A percentile compares a stretch with the other conserved stretches of the same genome.
Evolutionary conservation across 305 asterid genomes (phyloP).

Genomic region (Lippia alba): DNA sequence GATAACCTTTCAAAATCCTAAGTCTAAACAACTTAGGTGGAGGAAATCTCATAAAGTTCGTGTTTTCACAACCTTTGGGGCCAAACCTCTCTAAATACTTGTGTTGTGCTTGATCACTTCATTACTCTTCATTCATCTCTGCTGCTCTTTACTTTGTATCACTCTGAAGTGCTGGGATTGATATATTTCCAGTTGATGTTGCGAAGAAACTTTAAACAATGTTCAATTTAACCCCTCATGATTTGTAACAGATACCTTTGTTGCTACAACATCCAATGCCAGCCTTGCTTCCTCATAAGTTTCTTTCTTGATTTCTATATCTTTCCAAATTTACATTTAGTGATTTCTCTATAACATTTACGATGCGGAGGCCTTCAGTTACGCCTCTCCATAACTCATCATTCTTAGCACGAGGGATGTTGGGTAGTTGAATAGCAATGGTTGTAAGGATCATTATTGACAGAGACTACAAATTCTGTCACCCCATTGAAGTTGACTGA

Average conservation of each 20-base stretch:
- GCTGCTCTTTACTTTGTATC: too few relatives aligned
- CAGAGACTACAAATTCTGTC: slow-evolving; percentile 39
- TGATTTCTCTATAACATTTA: background rate
- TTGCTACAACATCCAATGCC: background rate
- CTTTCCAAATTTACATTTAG: background rate
- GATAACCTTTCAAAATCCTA: too few relatives aligned
- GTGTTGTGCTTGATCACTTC: too few relatives aligned
- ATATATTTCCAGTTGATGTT: too few relatives aligned
- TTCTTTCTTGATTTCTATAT: background rate
- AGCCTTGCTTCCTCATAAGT: background rate
- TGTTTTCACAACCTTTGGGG: too few relatives aligned
- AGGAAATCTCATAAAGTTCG: too few relatives aligned
- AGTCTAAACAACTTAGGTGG: too few relatives aligned
- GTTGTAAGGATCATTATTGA: background rate
- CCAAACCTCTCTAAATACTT: too few relatives aligned
- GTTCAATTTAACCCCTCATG: too few relatives aligned
- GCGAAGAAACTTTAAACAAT: too few relatives aligned
- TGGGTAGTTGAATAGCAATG: slow-evolving; percentile 36
- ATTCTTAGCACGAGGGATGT: background rate
- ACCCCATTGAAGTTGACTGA: slow-evolving; percentile 26
- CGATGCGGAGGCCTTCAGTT: background rate
- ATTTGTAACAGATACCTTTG: background rate
- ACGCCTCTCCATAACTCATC: background rate
- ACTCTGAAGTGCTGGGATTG: too few relatives aligned
- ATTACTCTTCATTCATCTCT: too few relatives aligned